Base-by-base conservation (phyloP, 768 basidiomycete species). In the Rhizopogon vesiculosus region DNA sequence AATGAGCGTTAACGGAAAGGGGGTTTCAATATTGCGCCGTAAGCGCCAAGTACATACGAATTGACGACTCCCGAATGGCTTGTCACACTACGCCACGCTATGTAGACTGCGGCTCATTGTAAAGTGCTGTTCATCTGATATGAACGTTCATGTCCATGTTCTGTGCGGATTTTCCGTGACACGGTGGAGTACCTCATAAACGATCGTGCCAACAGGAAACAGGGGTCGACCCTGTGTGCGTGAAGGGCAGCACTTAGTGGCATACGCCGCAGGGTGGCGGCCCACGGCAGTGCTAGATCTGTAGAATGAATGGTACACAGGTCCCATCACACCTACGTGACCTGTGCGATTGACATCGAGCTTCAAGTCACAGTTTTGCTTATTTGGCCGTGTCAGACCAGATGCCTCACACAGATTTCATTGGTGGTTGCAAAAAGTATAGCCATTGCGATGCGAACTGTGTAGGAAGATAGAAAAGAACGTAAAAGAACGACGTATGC, bases 161-260 rank as follows among this genome's bases (percentile, higher is more conserved):
- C 45, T 19, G 7, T 33, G 12, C 18, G 31, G 48, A 49, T 54
- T 53, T 54, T 19, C 18, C 22, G 53, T 52, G 50, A 54, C 29
- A 33, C 28, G 9, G 53, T 54, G 53, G 53, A 46, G 53, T 52
- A 1, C 9, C 12, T 51, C 53, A 51, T 52, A 45, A 42, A 54
- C 39, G 62, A 58, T 58, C 54, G 52, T 56, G 45, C 53, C 45
- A 51, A 44, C 51, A 51, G 45, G 48, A 56, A 43, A 53, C 38
- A 50, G 54, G 48, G 42, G 54, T 51, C 51, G 43, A 56, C 19
- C 29, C 48, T 39, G 44, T 35, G 50, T 4, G 25, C 25, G 25
- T 25, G 40, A 59, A 54, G 56, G 53, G 56, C 63, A 67, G 67
- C 55, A 63, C 67, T 61, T 56, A 42, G 66, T 64, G 69, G 69